Percentiles rank a stretch among this genome's conserved stretches.
Evolutionary conservation across 495 filamentous ascomycete species (phyloP).

Genomic region (Aspergillus campestris): DNA sequence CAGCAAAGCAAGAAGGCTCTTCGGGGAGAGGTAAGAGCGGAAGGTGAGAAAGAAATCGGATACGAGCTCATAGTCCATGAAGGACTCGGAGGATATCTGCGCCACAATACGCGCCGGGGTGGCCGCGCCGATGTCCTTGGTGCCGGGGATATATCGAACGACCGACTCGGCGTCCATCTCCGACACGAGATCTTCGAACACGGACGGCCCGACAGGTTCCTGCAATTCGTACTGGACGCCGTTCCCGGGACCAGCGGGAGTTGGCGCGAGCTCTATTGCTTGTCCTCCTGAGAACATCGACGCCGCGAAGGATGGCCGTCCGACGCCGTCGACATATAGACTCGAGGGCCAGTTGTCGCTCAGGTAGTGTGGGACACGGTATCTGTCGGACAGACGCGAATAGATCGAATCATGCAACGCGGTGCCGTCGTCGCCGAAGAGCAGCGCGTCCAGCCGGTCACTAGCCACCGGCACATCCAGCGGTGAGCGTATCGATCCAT

Average conservation of each 20-base stretch:
- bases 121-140: constrained; percentile 74
- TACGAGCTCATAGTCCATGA: constrained; percentile 94
- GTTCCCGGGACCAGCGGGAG: constrained; percentile 23
- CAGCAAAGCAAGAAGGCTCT: constrained; percentile 71
- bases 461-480: constrained; percentile 79
- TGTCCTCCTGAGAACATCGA: constrained; percentile 43
- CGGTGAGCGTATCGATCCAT: constrained; percentile 47
- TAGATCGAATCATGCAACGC: constrained; percentile 69
- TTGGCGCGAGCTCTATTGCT: constrained; percentile 28
- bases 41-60: constrained; percentile 98
- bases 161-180: constrained; percentile 69
- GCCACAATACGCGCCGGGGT: constrained; percentile 88
- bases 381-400: constrained; percentile 44
- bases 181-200: constrained; percentile 72
- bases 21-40: constrained; percentile 69
- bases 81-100: constrained; percentile 93
- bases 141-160: constrained; percentile 69
- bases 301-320: constrained; percentile 29
- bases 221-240: constrained; percentile 36
- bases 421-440: constrained; percentile 68
- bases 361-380: constrained; percentile 39
- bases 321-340: constrained; percentile 18
- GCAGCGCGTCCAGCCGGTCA: constrained; percentile 75
- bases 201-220: constrained; percentile 44
- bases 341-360: constrained; percentile 17